Evolutionary conservation across 805 yeast species (phyloP).

Genomic region (Kazachstania kunashirensis): DNA sequence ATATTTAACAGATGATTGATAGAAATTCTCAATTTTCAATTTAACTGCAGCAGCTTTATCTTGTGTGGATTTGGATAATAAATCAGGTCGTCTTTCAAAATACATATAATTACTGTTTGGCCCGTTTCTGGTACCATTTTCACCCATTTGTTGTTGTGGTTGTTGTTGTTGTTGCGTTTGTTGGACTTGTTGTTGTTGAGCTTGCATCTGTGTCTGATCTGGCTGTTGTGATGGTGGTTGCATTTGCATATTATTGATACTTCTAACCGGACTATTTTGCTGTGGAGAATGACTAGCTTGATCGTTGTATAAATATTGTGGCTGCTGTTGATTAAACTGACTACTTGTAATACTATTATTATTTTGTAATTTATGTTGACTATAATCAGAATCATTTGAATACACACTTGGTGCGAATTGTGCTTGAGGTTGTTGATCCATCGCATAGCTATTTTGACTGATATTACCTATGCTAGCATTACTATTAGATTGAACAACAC

Average conservation of each 20-base stretch:
- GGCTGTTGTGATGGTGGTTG: conserved; percentile 7
- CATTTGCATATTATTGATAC: conserved; percentile 10
- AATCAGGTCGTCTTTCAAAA: conserved; percentile 76
- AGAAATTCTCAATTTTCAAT: conserved; percentile 71
- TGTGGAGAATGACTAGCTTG: conserved; percentile 1
- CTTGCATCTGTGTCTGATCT: conserved; percentile 11
- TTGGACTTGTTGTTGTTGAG: conserved; percentile 7
- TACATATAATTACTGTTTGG: conserved; percentile 43
- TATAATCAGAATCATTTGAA: conserved; percentile 22
- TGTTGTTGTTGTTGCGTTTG: conserved; percentile 19
- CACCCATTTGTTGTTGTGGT: conserved; percentile 20
- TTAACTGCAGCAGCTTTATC: conserved; percentile 81
- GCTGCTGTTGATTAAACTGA: conserved; percentile 18
- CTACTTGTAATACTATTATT: conserved; percentile 17
- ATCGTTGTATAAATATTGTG: conserved; percentile 14
- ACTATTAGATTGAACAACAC: conserved; percentile 12
- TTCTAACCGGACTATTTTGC: conserved; percentile 20
- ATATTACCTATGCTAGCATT: conserved; percentile 1
- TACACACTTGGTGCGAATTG: conserved; percentile 24
- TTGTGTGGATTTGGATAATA: conserved; percentile 61
- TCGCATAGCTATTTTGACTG: conserved; percentile 2
- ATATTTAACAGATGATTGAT: conserved; percentile 75
- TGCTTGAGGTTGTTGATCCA: conserved; percentile 9
- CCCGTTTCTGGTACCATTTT: neutral
- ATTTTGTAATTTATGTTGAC: conserved; percentile 5